These are phyloP conservation scores for Scutellaria baicalensis DNA, from an alignment of 257 asterid species.

Conservation along the genomic window DNA sequence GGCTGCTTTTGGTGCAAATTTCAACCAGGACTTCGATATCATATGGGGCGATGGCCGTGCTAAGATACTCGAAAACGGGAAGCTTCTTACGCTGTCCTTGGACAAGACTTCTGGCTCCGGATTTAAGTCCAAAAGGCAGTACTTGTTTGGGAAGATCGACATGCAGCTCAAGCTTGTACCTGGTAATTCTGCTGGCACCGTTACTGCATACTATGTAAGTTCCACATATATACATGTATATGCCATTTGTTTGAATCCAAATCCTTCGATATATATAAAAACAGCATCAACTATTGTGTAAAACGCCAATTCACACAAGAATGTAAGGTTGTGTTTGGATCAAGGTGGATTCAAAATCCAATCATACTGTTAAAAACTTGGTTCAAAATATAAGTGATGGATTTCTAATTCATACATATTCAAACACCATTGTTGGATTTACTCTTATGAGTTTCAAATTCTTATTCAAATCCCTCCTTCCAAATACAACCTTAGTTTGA, in stretches of 20 bases:
- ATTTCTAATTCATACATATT: too few relatives aligned
- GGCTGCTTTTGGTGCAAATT: conserved; percentile 15
- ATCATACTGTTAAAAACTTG: too few relatives aligned
- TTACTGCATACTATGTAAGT: conserved; percentile 38
- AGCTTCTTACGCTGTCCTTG: conserved; percentile 36
- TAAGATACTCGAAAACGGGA: conserved; percentile 28
- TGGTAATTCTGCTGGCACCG: conserved; percentile 50
- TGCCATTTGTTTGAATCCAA: not conserved
- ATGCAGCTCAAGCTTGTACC: conserved; percentile 45
- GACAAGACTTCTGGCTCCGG: conserved; percentile 46
- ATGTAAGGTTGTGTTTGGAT: too few relatives aligned
- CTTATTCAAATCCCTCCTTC: too few relatives aligned
- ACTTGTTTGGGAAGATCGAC: conserved; percentile 40
- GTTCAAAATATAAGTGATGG: too few relatives aligned
- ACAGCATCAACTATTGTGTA: too few relatives aligned
- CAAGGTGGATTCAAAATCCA: too few relatives aligned
- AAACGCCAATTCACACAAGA: too few relatives aligned
- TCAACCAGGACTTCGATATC: conserved; percentile 34
- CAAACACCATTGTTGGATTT: too few relatives aligned
- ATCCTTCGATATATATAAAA: not conserved
- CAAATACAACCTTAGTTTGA: too few relatives aligned
- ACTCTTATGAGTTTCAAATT: too few relatives aligned
- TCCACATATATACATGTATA: not conserved
- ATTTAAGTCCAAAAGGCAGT: conserved; percentile 34
- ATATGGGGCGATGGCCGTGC: conserved; percentile 43